phyloP scores from a whole-genome alignment of 2,329 filamentous ascomycete genomes.

The Verruconis gallopava region DNA sequence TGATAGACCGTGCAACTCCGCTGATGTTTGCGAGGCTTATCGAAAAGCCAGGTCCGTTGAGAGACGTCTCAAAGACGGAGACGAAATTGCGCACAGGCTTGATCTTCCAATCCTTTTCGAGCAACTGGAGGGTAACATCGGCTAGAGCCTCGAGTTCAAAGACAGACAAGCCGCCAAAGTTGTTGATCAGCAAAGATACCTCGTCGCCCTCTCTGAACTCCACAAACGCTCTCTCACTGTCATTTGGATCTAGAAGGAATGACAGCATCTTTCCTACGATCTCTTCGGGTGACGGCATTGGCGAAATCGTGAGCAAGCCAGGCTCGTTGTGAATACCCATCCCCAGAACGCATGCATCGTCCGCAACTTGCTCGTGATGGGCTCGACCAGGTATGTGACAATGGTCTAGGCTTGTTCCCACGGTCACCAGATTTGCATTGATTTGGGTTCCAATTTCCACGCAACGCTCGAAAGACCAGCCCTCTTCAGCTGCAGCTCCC shows the following conservation, averaged over 20 bases:
- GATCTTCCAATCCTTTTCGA: constrained; percentile 45
- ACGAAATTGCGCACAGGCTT: constrained; percentile 40
- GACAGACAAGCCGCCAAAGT: constrained; percentile 55
- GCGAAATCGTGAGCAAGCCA: neutral
- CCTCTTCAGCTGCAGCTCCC: neutral
- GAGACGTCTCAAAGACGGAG: constrained; percentile 59
- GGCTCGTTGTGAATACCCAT: constrained; percentile 42
- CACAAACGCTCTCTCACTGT: neutral
- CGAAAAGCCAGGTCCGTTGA: constrained; percentile 60
- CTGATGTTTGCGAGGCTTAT: constrained; percentile 42
- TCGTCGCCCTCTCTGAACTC: neutral
- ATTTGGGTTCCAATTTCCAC: neutral
- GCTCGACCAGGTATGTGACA: constrained; percentile 80
- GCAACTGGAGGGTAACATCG: constrained; percentile 48
- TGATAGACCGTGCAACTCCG: neutral
- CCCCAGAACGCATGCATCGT: constrained; percentile 51
- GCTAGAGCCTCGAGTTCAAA: constrained; percentile 62
- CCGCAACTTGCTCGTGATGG: constrained; percentile 44
- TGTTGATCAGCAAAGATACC: neutral
- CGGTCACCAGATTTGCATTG: constrained; percentile 61
- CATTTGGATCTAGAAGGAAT: neutral
- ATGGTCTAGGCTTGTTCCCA: constrained; percentile 74
- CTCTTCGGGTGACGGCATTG: neutral
- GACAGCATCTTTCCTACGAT: neutral
- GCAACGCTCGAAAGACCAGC: neutral